Evolutionary conservation across 1,284 basidiomycete species (phyloP).

Genomic region (Moesziomyces globuligerus): DNA sequence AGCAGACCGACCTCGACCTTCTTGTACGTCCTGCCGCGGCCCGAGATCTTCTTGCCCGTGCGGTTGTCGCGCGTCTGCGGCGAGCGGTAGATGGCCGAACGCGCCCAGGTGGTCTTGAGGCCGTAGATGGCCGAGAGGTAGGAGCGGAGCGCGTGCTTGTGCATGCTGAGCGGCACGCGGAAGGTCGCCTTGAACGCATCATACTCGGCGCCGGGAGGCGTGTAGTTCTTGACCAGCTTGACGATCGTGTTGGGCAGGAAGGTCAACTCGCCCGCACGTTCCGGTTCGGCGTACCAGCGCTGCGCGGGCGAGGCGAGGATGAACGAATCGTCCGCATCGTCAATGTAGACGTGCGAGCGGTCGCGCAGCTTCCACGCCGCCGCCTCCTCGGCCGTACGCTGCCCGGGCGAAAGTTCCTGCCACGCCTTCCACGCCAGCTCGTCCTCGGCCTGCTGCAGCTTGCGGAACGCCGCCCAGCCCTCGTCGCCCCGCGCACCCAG

Average conservation of each 20-base stretch:
- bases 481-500: conserved; percentile 18
- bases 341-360: conserved; percentile 61
- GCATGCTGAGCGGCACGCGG: conserved; percentile 81
- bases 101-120: conserved; percentile 84
- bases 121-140: conserved; percentile 84
- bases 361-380: conserved; percentile 61
- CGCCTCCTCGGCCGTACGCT: conserved; percentile 52
- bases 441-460: conserved; percentile 45
- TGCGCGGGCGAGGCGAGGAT: conserved; percentile 46
- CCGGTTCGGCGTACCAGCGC: conserved; percentile 59
- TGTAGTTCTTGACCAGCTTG: conserved; percentile 84
- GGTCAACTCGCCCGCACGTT: conserved; percentile 75
- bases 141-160: conserved; percentile 88
- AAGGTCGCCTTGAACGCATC: conserved; percentile 95
- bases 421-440: conserved; percentile 56
- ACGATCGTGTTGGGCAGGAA: conserved; percentile 90
- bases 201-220: conserved; percentile 80
- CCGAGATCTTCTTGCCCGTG: conserved; percentile 71
- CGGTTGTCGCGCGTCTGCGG: conserved; percentile 39
- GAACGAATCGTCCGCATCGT: conserved; percentile 53
- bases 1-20: conserved; percentile 66
- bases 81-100: conserved; percentile 81
- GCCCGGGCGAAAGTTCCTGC: conserved; percentile 35
- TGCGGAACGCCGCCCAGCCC: conserved; percentile 31
- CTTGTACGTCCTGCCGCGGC: conserved; percentile 56